Percentiles rank a stretch among this genome's conserved stretches.
Evolutionary conservation across 1,139 yeast genomes (phyloP).

Genomic region (Meyerozyma elateridarum): DNA sequence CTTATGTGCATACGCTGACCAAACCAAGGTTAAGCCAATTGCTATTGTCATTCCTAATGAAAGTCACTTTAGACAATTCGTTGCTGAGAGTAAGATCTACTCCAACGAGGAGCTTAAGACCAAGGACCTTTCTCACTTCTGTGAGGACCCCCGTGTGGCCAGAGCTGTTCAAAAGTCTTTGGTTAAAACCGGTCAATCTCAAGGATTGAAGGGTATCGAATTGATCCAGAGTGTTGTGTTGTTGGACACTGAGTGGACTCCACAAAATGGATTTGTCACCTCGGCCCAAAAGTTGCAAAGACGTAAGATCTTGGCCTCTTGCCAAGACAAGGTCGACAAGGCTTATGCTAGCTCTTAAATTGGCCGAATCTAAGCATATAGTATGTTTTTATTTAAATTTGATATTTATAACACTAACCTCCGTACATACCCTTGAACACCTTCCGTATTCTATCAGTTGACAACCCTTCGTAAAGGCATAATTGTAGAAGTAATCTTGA

Average conservation of each 20-base stretch:
- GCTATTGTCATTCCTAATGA: conserved; percentile 87
- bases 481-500: conserved; percentile 57
- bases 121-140: conserved; percentile 40
- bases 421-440: conserved; percentile 43
- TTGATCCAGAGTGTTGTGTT: conserved; percentile 73
- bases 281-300: conserved; percentile 97
- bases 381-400: background rate
- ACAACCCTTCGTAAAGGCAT: conserved; percentile 28
- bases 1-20: conserved; percentile 92
- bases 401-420: conserved; percentile 7
- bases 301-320: conserved; percentile 74
- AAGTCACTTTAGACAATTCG: conserved; percentile 48
- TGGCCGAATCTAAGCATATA: background rate
- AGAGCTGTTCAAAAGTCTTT: conserved; percentile 55
- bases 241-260: conserved; percentile 94
- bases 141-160: conserved; percentile 54
- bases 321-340: conserved; percentile 53
- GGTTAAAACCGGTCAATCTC: conserved; percentile 69
- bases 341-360: conserved; percentile 32
- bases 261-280: conserved; percentile 89
- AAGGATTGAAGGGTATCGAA: conserved; percentile 85
- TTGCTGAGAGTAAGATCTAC: conserved; percentile 52
- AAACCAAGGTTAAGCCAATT: conserved; percentile 78
- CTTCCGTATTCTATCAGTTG: conserved; percentile 37
- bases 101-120: conserved; percentile 45